Evolutionary conservation across 768 basidiomycete genomes (phyloP).

Genomic region (Boletus pseudo-olivaceus): DNA sequence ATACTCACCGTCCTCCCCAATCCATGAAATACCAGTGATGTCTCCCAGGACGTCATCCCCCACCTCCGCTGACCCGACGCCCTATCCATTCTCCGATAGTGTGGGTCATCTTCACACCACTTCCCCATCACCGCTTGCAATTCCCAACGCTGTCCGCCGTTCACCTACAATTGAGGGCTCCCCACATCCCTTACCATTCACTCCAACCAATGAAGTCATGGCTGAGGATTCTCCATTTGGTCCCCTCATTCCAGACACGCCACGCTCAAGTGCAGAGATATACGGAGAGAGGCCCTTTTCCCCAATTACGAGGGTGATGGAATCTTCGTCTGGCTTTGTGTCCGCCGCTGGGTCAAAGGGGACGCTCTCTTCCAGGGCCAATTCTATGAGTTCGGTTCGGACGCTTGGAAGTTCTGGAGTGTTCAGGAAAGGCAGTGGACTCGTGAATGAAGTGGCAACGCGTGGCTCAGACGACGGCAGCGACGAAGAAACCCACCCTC

Average conservation of each 20-base stretch:
- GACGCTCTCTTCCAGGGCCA: constrained; percentile 7
- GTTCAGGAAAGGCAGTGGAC: constrained; percentile 16
- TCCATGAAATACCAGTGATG: constrained; percentile 1
- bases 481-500: neutral
- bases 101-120: neutral
- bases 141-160: neutral
- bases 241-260: constrained; percentile 28
- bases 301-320: constrained; percentile 24
- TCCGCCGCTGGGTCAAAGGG: constrained; percentile 3
- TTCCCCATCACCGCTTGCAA: constrained; percentile 12
- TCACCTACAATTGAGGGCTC: neutral
- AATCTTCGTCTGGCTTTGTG: constrained; percentile 5
- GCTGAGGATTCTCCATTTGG: constrained; percentile 30
- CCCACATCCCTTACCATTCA: constrained; percentile 13
- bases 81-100: neutral
- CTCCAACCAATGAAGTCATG: constrained; percentile 13
- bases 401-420: constrained; percentile 6
- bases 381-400: constrained; percentile 10
- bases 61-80: neutral
- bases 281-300: constrained; percentile 29
- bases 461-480: neutral
- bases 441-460: constrained; percentile 12
- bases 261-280: constrained; percentile 27
- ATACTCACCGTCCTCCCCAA: neutral
- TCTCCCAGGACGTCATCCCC: neutral